Evolutionary conservation across 768 basidiomycete species (phyloP), one percentile per base, ranked within the genome.

Genomic region (Paxillus involutus): DNA sequence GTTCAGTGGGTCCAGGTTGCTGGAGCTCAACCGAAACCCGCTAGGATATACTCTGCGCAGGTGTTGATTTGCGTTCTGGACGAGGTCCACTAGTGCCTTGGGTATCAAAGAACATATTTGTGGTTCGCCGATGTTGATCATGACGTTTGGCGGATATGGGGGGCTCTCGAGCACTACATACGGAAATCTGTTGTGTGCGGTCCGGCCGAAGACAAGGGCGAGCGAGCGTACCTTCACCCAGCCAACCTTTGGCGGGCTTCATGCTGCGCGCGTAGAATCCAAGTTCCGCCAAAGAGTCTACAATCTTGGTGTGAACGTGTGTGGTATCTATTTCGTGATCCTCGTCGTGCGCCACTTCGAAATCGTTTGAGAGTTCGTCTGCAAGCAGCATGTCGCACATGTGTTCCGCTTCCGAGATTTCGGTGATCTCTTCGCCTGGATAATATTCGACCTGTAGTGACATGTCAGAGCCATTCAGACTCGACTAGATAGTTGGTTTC

Each of bases 101-200:
- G 80, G 72, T 32, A 79, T 59, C 4, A 82, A 75, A 2, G 77
- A 61, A 12, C 69, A 63, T 40, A 80, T 69, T 0, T 71, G 60
- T 1, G 77, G 72, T 66, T 88, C 85, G 45, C 82, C 84, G 46
- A 86, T 76, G 65, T 86, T 88, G 68, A 85, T 77, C 19, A 84
- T 65, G 49, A 84, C 63, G 63, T 86, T 76, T 12, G 67, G 72
- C 1, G 63, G 63, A 14, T 61, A 37, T 3, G 62, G 62, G 17
- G 63, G 63, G 19, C 47, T 61, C 24, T 40, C 45, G 30, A 64
- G 50, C 14, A 54, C 63, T 63, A 19, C 3, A 12, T 12, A 8
- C 30, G n/a, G 33, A 29, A 29, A 2, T 11, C 12, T 40, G 21
- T 19, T 6, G 33, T 10, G 29, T 36, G 13, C 13, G 46, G 39